Base-by-base conservation (phyloP, 768 basidiomycete species). In the Lepiota brunneoincarnata region DNA sequence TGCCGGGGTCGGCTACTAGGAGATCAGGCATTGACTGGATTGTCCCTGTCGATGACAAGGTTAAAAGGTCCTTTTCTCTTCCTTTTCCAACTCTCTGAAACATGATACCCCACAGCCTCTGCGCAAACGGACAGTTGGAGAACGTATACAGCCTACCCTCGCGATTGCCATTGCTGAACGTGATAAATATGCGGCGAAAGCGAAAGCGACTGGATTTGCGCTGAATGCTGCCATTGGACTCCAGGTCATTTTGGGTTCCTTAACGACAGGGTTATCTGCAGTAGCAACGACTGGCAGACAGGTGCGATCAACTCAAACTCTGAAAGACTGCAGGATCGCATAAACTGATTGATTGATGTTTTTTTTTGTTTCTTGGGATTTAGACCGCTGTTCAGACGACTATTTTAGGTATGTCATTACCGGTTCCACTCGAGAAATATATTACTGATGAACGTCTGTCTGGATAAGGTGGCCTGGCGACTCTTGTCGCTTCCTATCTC, bases 401-500 rank as follows among this genome's bases (percentile, higher is more conserved):
- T 20, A 60, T 75, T 24, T 64, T 75, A 31, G 75, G 74, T 75
- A 59, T 31, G 31, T 31, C 7, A 65, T 58, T 11, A 2, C n/a
- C 23, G 39, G 65, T 58, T n/a, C 14, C 31, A 31, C 23, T 31
- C 18, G 21, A 21, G 40, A 20, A 28, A 14, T 31, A 4, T 18
- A 26, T 2, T 28, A 37, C 18, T 18, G 23, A 34, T 23, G 6
- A 12, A 35, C 41, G 18, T 24, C 37, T 40, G 39, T 48, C 15
- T 15, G 3, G 53, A 35, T 28, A 60, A 82, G 85, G 89, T 31
- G 87, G 84, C n/a, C 51, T 86, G 11, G 67, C 87, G 4, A 91
- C 88, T 0, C 28, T 89, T 20, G 76, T 84, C 14, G 87, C 88
- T 14, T 84, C 87, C 2, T 90, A 85, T 65, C 74, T 91, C 21